Conservation (phyloP, 73 alveolate species). For the Diophrys sp. region DNA sequence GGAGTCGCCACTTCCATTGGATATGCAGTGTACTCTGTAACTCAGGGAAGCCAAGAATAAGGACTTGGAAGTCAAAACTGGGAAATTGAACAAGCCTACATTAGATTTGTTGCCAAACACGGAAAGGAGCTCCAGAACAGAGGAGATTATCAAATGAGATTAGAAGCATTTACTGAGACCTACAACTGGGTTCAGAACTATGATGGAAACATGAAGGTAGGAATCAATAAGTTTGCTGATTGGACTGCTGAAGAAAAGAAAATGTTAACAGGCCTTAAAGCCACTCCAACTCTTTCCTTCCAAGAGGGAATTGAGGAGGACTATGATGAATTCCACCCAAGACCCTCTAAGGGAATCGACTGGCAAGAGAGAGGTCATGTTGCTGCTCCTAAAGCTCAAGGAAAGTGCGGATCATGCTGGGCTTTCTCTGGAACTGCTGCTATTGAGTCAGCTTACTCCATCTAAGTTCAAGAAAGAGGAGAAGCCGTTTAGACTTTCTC, state of each 20-base stretch:
- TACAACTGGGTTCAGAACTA: not conserved
- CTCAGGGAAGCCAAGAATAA: too few species aligned
- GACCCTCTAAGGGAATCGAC: constrained; percentile 12
- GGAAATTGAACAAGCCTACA: not conserved
- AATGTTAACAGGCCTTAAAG: not conserved
- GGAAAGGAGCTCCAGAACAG: not conserved
- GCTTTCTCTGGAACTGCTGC: constrained; percentile 54
- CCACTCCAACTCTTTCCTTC: not conserved
- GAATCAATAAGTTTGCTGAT: not conserved
- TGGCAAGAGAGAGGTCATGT: constrained; percentile 46
- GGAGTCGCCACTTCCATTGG: too few species aligned
- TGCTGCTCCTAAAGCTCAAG: constrained; percentile 47
- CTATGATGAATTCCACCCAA: not conserved
- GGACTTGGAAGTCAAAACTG: not conserved
- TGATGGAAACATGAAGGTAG: not conserved
- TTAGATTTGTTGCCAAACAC: not conserved
- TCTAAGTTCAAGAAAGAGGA: not conserved
- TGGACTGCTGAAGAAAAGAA: constrained; percentile 4
- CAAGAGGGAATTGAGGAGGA: not conserved
- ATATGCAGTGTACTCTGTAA: too few species aligned
- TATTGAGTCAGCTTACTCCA: constrained; percentile 19
- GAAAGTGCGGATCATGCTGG: constrained; percentile 67
- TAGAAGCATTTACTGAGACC: not conserved
- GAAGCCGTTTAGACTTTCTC: not conserved
- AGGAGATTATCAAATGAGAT: not conserved